phyloP scores from a whole-genome alignment of 805 yeast species.

The Candida caryicola region DNA sequence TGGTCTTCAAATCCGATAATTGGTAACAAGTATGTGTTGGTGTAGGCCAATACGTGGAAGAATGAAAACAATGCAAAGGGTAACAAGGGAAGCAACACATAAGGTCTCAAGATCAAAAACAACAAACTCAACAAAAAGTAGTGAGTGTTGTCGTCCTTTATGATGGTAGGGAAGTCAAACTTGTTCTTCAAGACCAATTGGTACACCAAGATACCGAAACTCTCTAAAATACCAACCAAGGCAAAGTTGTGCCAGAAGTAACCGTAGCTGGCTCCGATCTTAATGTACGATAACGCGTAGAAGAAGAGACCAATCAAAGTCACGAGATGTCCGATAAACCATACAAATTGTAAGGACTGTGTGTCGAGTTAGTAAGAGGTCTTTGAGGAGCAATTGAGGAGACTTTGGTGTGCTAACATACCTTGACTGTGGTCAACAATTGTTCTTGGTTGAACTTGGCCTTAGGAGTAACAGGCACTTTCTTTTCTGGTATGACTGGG shows the following conservation, averaged over 20 bases:
- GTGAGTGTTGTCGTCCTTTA: constrained; percentile 64
- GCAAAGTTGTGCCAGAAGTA: constrained; percentile 54
- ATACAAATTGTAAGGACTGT: constrained; percentile 65
- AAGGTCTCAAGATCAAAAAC: constrained; percentile 51
- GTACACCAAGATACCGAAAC: constrained; percentile 73
- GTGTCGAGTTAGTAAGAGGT: too few species aligned
- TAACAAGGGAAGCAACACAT: constrained; percentile 56
- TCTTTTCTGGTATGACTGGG: neutral
- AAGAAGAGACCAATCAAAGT: constrained; percentile 32
- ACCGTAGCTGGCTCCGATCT: constrained; percentile 22
- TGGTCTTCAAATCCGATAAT: constrained; percentile 39
- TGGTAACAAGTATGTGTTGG: constrained; percentile 66
- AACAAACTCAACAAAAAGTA: constrained; percentile 60
- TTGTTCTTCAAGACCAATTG: constrained; percentile 45
- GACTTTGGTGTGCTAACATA: constrained; percentile 11
- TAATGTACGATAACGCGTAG: constrained; percentile 33
- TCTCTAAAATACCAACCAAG: constrained; percentile 61
- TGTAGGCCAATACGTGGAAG: constrained; percentile 78
- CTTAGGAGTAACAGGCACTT: constrained; percentile 1
- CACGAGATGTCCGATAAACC: constrained; percentile 57
- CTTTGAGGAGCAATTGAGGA: too few species aligned
- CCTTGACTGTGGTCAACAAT: constrained; percentile 21
- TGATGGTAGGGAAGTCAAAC: constrained; percentile 18
- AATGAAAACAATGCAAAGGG: constrained; percentile 77
- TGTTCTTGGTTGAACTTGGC: constrained; percentile 10